A percentile compares a stretch with the other conserved stretches of the same genome.
Conservation (phyloP, 495 filamentous ascomycete genomes). For the Hapsidospora chrysogenum region DNA sequence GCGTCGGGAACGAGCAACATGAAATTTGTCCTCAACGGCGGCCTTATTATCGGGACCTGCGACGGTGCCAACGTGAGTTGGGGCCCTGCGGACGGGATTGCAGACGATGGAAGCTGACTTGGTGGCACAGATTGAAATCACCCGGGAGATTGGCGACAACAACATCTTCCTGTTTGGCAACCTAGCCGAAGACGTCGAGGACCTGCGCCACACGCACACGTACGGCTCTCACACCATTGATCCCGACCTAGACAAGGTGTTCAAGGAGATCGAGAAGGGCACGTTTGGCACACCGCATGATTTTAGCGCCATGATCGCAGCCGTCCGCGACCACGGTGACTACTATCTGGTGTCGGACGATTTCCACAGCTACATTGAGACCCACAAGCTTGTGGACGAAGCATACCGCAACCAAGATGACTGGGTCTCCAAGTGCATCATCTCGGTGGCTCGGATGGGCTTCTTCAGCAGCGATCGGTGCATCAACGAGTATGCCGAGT, state of each 20-base stretch:
- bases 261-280: slow-evolving; percentile 58
- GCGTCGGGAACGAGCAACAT: slow-evolving; percentile 63
- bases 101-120: no score
- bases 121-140: slow-evolving; percentile 70
- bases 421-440: slow-evolving; percentile 82
- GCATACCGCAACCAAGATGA: slow-evolving; percentile 79
- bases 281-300: slow-evolving; percentile 60
- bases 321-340: slow-evolving; percentile 83
- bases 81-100: no score
- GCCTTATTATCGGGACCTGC: slow-evolving; percentile 92
- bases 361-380: slow-evolving; percentile 83
- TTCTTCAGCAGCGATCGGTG: slow-evolving; percentile 96
- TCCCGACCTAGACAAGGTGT: slow-evolving; percentile 57
- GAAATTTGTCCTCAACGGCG: slow-evolving; percentile 97
- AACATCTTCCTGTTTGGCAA: slow-evolving; percentile 99
- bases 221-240: slow-evolving; percentile 70
- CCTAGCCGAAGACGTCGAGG: slow-evolving; percentile 91
- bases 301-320: slow-evolving; percentile 66
- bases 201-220: slow-evolving; percentile 78
- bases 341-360: slow-evolving; percentile 97
- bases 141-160: slow-evolving; percentile 82
- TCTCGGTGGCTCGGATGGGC: slow-evolving; percentile 75
- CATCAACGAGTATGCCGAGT: slow-evolving; percentile 94
- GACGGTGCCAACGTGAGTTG: slow-evolving; percentile 90
- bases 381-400: slow-evolving; percentile 77